These are phyloP conservation scores for Wickerhamiella siamensis DNA, from an alignment of 805 yeast species.

Conservation along the genomic window DNA sequence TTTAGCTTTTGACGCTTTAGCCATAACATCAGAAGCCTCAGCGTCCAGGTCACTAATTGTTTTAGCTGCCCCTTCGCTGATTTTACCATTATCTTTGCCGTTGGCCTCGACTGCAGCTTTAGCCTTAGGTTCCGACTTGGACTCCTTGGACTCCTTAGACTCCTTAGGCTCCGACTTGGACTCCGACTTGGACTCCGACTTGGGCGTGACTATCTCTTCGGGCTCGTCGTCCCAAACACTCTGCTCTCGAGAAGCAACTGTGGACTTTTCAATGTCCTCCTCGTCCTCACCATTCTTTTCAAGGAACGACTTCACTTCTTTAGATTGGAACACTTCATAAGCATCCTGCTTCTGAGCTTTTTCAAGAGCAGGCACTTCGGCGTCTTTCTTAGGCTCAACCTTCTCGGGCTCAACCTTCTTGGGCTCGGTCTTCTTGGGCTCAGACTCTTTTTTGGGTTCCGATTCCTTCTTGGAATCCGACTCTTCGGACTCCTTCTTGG, in stretches of 20 bases:
- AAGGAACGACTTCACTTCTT: constrained; percentile 34
- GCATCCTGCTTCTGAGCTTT: constrained; percentile 31
- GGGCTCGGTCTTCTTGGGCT: constrained; percentile 15
- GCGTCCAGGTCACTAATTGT: not conserved
- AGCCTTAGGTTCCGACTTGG: constrained; percentile 8
- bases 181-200: constrained; percentile 19
- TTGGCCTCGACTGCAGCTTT: constrained; percentile 12
- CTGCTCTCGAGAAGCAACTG: constrained; percentile 8
- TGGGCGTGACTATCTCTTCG: constrained; percentile 17
- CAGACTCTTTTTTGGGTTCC: constrained; percentile 16
- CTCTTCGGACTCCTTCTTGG: constrained; percentile 21
- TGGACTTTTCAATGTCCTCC: constrained; percentile 22
- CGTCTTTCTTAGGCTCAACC: constrained; percentile 5
- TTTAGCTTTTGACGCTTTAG: constrained; percentile 4
- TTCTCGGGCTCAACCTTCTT: constrained; percentile 8
- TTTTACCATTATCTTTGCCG: constrained; percentile 6
- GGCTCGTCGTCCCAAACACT: constrained; percentile 28
- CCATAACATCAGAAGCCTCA: constrained; percentile 3
- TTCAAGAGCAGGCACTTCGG: constrained; percentile 19
- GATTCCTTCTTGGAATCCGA: constrained; percentile 22
- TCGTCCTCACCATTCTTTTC: constrained; percentile 34
- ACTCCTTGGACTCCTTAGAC: constrained; percentile 7
- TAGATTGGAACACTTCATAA: constrained; percentile 35
- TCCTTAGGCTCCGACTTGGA: constrained; percentile 6
- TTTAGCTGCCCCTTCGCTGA: constrained; percentile 6